These are phyloP conservation scores for Lasiodiplodia hormozganensis DNA, from an alignment of 2,329 filamentous ascomycete species.

Conservation along the genomic window DNA sequence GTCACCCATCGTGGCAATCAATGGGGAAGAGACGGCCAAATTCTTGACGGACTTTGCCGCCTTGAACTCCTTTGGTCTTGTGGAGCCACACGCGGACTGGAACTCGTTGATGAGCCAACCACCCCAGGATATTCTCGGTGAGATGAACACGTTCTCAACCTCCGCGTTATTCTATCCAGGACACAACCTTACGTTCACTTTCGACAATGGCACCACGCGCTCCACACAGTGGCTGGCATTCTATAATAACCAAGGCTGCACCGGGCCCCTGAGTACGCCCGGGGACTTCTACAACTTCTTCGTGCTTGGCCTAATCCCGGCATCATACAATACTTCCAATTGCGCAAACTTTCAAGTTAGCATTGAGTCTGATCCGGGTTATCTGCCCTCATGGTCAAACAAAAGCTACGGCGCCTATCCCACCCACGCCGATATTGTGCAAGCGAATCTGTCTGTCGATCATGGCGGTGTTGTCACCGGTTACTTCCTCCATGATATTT, in stretches of 20 bases:
- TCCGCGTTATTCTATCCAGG: constrained; percentile 36
- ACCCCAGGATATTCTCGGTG: constrained; percentile 36
- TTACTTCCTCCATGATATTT: constrained; percentile 49
- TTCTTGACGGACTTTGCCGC: constrained; percentile 36
- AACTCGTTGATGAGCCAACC: constrained; percentile 41
- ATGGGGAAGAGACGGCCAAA: constrained; percentile 37
- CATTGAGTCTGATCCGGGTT: neutral
- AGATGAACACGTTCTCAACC: constrained; percentile 37
- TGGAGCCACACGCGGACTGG: constrained; percentile 54
- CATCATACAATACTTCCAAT: constrained; percentile 28
- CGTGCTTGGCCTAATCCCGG: constrained; percentile 43
- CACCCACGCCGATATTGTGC: constrained; percentile 34
- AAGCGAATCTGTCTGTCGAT: constrained; percentile 34
- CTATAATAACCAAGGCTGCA: constrained; percentile 33
- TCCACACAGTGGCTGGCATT: constrained; percentile 36
- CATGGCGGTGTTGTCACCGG: constrained; percentile 44
- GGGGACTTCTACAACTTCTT: constrained; percentile 56
- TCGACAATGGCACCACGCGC: constrained; percentile 36
- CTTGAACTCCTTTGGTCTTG: constrained; percentile 43
- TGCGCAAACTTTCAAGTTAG: neutral
- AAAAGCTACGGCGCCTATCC: constrained; percentile 37
- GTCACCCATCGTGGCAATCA: constrained; percentile 36
- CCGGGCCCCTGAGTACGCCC: constrained; percentile 45
- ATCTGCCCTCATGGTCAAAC: constrained; percentile 32
- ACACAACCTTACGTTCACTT: constrained; percentile 40